A percentile compares a stretch with the other conserved stretches of the same genome.
phyloP scores from a whole-genome alignment of 148 eudicot genomes.

The Rhododendron ovatum region DNA sequence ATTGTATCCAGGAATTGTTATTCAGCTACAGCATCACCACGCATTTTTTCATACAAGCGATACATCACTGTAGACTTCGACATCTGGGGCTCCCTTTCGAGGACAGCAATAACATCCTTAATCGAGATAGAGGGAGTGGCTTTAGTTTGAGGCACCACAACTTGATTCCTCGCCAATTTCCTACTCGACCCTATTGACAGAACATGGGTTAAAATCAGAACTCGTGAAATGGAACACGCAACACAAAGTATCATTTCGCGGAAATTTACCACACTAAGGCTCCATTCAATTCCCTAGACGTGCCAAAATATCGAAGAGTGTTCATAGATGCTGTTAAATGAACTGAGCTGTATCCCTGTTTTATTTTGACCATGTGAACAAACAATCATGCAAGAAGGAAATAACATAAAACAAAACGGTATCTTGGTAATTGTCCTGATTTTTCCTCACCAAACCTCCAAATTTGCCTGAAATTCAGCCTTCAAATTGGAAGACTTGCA shows the following conservation, averaged over 20 bases:
- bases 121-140: constrained; percentile 48
- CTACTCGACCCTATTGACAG: constrained; percentile 36
- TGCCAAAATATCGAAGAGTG: background rate
- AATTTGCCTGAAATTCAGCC: background rate
- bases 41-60: constrained; percentile 51
- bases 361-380: background rate
- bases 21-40: constrained; percentile 21
- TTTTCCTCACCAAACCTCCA: background rate
- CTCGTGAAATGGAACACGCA: background rate
- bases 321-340: background rate
- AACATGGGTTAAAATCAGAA: background rate
- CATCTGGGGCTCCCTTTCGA: constrained; percentile 91
- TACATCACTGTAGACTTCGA: constrained; percentile 58
- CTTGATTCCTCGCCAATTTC: constrained; percentile 48
- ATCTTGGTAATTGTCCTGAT: background rate
- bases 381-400: background rate
- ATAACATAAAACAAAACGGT: background rate
- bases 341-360: background rate
- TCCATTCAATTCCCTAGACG: background rate
- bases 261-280: background rate
- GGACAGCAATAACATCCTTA: constrained; percentile 75
- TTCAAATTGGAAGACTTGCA: background rate
- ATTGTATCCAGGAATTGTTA: background rate
- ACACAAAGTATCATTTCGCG: background rate
- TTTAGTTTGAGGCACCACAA: constrained; percentile 22